A percentile compares a stretch with the other conserved stretches of the same genome.
Conservation (phyloP, 768 basidiomycete genomes). For the Xanthoconium purpureum region DNA sequence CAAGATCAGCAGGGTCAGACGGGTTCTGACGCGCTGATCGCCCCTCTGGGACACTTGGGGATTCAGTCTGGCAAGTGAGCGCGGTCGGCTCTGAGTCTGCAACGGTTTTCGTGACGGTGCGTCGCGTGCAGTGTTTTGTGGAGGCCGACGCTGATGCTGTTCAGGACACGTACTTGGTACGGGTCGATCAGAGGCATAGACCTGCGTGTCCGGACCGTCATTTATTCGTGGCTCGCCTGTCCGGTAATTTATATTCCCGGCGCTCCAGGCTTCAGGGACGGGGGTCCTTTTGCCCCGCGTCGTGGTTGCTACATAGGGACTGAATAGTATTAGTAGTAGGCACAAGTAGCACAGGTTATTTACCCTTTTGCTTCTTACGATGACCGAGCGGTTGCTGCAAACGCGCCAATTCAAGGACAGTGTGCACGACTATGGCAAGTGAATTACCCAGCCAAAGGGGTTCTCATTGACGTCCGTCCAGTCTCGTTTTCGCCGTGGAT, state of each 20-base stretch:
- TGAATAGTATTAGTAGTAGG: not conserved
- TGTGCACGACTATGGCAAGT: constrained; percentile 42
- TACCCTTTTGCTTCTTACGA: not conserved
- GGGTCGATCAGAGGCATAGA: not conserved
- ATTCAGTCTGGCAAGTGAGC: constrained; percentile 18
- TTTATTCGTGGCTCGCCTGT: not conserved
- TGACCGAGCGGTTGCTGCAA: constrained; percentile 8
- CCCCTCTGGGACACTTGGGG: constrained; percentile 17
- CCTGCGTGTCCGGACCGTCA: too few species aligned
- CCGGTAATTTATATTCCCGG: constrained; percentile 18
- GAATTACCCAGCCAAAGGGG: not conserved
- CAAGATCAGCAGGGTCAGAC: constrained; percentile 22
- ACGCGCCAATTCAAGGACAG: constrained; percentile 37
- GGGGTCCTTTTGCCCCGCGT: not conserved
- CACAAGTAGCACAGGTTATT: constrained; percentile 8
- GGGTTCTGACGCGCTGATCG: constrained; percentile 17
- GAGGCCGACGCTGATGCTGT: not conserved
- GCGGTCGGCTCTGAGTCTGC: not conserved
- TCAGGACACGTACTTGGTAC: constrained; percentile 8
- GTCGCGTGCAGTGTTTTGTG: not conserved
- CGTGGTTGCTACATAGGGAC: not conserved
- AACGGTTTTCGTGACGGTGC: constrained; percentile 6
- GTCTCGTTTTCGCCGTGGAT: constrained; percentile 35
- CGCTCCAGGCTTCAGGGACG: not conserved
- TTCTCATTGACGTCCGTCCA: not conserved